Evolutionary conservation across 2,329 filamentous ascomycete species (phyloP).

Genomic region (Aspergillus latus): DNA sequence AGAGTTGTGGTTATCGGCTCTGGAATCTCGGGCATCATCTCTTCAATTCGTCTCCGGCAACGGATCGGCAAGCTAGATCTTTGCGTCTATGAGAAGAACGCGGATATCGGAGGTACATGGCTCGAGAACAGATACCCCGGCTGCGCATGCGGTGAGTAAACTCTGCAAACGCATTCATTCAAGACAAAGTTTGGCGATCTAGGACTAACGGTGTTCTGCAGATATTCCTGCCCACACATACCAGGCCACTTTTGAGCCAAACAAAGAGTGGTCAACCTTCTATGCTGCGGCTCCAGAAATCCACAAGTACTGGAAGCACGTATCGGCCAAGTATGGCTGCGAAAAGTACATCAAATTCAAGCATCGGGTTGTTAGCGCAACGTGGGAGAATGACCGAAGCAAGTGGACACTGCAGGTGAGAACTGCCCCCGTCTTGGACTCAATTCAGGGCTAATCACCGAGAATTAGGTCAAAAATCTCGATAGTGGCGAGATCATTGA

Average conservation of each 20-base stretch:
- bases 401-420: conserved; percentile 32
- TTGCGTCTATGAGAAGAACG: conserved; percentile 33
- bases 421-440: neutral
- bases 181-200: neutral
- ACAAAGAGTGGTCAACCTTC: conserved; percentile 49
- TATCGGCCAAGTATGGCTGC: conserved; percentile 47
- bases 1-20: conserved; percentile 40
- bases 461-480: conserved; percentile 24
- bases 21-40: conserved; percentile 42
- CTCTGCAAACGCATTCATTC: neutral
- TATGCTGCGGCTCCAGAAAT: conserved; percentile 52
- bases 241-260: conserved; percentile 53
- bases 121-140: conserved; percentile 28
- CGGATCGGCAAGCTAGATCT: conserved; percentile 38
- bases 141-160: conserved; percentile 35
- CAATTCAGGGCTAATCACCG: neutral
- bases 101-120: neutral
- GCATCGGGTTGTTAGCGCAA: conserved; percentile 45
- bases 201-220: conserved; percentile 9
- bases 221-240: conserved; percentile 52
- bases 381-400: conserved; percentile 43
- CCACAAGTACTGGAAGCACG: conserved; percentile 49
- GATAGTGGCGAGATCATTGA: conserved; percentile 20
- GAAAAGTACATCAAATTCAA: conserved; percentile 50
- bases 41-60: conserved; percentile 40